Evolutionary conservation across 768 basidiomycete genomes (phyloP).

Genomic region (Boletales sp.): DNA sequence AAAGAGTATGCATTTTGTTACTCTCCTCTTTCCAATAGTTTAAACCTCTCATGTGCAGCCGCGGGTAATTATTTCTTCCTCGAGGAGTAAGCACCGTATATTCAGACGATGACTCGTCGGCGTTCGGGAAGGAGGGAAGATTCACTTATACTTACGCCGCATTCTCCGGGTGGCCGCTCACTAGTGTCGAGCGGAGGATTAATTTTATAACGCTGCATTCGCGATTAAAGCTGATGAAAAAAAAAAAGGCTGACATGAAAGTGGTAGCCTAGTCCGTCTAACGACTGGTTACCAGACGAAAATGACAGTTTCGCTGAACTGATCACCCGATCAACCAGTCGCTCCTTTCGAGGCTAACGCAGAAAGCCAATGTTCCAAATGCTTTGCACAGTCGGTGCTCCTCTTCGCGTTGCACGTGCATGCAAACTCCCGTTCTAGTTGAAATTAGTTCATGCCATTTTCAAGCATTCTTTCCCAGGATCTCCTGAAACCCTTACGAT

Average conservation of each 20-base stretch:
- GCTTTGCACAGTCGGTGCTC: too few relatives aligned
- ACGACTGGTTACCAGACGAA: not conserved
- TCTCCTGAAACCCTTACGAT: too few relatives aligned
- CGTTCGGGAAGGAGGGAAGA: conserved; percentile 9
- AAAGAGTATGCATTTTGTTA: conserved; percentile 51
- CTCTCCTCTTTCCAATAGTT: conserved; percentile 1
- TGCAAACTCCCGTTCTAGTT: too few relatives aligned
- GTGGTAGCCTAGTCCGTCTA: not conserved
- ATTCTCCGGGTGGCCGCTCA: conserved; percentile 1
- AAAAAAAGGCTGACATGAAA: not conserved
- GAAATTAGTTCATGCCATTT: too few relatives aligned
- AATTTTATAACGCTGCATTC: conserved; percentile 9
- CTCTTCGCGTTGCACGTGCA: too few relatives aligned
- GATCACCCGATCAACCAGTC: too few relatives aligned
- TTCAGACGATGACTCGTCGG: not conserved
- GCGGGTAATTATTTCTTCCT: conserved; percentile 92
- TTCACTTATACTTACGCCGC: conserved; percentile 5
- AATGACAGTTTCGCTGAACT: not conserved
- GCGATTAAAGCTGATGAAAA: conserved; percentile 9
- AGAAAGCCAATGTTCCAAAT: too few relatives aligned
- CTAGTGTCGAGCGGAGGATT: conserved; percentile 7
- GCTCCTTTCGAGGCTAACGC: too few relatives aligned
- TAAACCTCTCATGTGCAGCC: conserved; percentile 37
- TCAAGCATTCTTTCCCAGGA: too few relatives aligned
- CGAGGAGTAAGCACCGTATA: conserved; percentile 52